Percentiles rank a stretch among this genome's conserved stretches.
phyloP scores from a whole-genome alignment of 2,329 filamentous ascomycete species.

The Ustulina deusta region DNA sequence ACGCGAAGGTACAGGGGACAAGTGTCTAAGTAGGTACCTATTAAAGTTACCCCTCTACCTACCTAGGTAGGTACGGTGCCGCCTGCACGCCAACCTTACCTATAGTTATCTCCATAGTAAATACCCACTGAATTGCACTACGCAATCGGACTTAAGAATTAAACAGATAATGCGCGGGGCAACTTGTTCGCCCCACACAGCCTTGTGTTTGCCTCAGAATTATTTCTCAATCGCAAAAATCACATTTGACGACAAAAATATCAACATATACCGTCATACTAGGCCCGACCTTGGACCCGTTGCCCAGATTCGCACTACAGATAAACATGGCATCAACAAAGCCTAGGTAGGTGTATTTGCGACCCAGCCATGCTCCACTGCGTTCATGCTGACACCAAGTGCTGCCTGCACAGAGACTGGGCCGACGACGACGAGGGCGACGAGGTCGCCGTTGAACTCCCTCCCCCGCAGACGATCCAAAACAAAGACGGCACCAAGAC shows the following conservation, averaged over 20 bases:
- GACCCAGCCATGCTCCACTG: background rate
- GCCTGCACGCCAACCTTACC: no score
- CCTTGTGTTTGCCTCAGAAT: conserved; percentile 41
- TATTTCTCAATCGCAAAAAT: conserved; percentile 48
- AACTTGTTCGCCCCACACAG: conserved; percentile 35
- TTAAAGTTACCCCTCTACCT: no score
- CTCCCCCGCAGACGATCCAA: conserved; percentile 86
- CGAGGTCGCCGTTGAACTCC: conserved; percentile 75
- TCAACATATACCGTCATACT: conserved; percentile 4
- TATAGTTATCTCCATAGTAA: no score
- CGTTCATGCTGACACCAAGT: conserved; percentile 16
- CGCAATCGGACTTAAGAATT: conserved; percentile 31
- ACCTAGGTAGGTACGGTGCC: background rate
- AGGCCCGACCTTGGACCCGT: background rate
- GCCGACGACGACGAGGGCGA: conserved; percentile 95
- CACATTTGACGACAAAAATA: conserved; percentile 29
- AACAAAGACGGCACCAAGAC: conserved; percentile 99
- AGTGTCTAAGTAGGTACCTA: no score
- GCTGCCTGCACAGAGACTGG: conserved; percentile 72
- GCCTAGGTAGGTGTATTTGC: conserved; percentile 34
- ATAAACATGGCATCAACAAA: conserved; percentile 45
- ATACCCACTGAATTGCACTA: background rate
- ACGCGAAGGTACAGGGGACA: no score
- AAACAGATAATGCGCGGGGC: conserved; percentile 32
- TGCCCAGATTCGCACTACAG: background rate